Conservation (phyloP, 192 early-diverging fungal genomes). For the Coemansia sp. region DNA sequence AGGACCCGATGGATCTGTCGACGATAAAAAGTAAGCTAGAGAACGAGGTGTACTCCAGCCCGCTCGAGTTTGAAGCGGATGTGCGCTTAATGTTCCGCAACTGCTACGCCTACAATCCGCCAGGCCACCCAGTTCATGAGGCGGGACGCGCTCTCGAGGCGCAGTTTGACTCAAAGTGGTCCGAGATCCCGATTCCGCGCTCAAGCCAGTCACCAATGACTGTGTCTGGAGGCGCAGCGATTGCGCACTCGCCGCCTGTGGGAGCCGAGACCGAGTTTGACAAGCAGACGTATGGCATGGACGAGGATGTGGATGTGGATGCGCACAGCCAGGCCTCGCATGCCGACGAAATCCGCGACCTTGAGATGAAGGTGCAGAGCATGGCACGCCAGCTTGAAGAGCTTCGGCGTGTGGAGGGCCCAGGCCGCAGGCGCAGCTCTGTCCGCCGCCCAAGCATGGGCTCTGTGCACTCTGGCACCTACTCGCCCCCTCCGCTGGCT, state of each 20-base stretch:
- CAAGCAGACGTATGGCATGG: conserved; percentile 47
- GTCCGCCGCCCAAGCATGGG: conserved; percentile 50
- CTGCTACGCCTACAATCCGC: conserved; percentile 81
- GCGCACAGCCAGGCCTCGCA: conserved; percentile 39
- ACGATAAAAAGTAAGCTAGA: conserved; percentile 76
- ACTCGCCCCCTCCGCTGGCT: conserved; percentile 42
- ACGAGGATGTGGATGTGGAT: conserved; percentile 49
- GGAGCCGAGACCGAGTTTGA: conserved; percentile 52
- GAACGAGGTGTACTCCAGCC: conserved; percentile 59
- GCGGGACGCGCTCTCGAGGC: conserved; percentile 72
- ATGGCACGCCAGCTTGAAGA: conserved; percentile 55
- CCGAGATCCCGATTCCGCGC: conserved; percentile 38
- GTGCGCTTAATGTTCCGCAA: conserved; percentile 80
- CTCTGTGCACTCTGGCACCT: conserved; percentile 44
- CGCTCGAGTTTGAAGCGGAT: conserved; percentile 75
- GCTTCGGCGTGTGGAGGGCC: conserved; percentile 32
- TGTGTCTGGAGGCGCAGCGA: conserved; percentile 27
- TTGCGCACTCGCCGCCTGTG: conserved; percentile 44
- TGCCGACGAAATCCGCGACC: conserved; percentile 43
- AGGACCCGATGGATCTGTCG: conserved; percentile 85
- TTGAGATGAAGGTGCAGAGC: conserved; percentile 51
- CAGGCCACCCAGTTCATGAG: conserved; percentile 66
- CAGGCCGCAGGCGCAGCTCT: conserved; percentile 38
- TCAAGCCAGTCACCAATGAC: conserved; percentile 35
- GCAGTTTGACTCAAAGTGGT: conserved; percentile 80